These are phyloP conservation scores for Petunia axillaris DNA, from an alignment of 257 asterid species.

Conservation along the genomic window DNA sequence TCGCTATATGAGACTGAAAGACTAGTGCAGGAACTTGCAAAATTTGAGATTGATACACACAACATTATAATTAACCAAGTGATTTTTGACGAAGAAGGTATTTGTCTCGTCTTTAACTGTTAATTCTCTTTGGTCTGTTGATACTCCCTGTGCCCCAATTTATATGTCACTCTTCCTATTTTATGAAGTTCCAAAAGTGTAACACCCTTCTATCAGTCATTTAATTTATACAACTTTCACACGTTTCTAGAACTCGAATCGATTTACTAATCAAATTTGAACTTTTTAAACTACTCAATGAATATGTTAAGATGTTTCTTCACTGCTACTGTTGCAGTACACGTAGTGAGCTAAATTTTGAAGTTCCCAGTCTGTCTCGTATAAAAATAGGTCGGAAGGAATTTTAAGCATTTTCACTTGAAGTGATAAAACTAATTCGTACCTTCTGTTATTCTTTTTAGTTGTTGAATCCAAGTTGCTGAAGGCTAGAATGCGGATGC, in stretches of 20 bases:
- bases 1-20: slow-evolving; percentile 95
- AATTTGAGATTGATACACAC: slow-evolving; percentile 94
- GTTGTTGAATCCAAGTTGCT: slow-evolving; percentile 84
- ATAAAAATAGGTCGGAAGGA: not conserved
- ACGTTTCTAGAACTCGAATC: not conserved
- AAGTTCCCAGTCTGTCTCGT: too few relatives aligned
- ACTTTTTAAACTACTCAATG: not conserved
- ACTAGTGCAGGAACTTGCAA: slow-evolving; percentile 92
- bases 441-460: slow-evolving; percentile 30
- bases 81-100: slow-evolving; percentile 93
- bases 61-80: slow-evolving; percentile 96
- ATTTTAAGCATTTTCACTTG: slow-evolving; percentile 2
- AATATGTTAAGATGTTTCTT: not conserved
- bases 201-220: not conserved
- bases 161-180: not conserved
- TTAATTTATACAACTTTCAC: not conserved
- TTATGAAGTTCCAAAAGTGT: not conserved
- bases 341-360: not conserved
- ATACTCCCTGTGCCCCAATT: not conserved
- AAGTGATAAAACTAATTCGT: not conserved
- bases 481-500: slow-evolving; percentile 91
- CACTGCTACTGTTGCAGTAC: not conserved
- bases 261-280: not conserved
- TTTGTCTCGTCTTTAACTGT: not conserved
- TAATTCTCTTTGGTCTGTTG: slow-evolving; percentile 3